phyloP scores from a whole-genome alignment of 78 protist species.

The Dictyostelium discoideum region DNA sequence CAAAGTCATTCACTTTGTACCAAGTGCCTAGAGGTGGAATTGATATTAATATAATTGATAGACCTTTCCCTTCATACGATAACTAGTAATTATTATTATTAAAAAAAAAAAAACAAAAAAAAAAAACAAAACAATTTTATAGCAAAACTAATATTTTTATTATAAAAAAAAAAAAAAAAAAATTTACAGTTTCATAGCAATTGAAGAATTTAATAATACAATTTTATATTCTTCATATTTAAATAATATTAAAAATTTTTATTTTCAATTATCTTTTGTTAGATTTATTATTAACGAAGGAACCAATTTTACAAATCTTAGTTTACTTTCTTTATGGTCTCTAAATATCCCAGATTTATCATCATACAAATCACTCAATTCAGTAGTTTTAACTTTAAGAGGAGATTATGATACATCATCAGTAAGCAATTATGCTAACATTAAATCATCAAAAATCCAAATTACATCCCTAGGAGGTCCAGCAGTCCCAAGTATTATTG shows the following conservation, averaged over 20 bases:
- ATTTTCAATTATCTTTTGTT: not conserved
- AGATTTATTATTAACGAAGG: not conserved
- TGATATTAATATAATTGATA: not conserved
- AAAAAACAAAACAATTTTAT: no score
- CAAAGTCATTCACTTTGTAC: not conserved
- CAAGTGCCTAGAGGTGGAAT: not conserved
- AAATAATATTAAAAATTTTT: no score
- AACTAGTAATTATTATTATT: not conserved
- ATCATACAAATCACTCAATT: not conserved
- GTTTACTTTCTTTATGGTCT: not conserved
- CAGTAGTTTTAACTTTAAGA: not conserved
- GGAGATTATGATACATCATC: not conserved
- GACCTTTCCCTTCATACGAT: not conserved
- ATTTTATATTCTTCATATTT: not conserved
- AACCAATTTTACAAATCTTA: not conserved
- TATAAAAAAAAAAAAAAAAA: no score
- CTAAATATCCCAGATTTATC: not conserved
- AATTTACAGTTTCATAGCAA: not conserved
- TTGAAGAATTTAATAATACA: not conserved
- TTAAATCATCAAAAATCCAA: no score
- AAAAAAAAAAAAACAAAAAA: not conserved
- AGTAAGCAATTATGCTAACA: no score
- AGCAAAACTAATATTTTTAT: no score
- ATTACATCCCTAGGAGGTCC: no score
- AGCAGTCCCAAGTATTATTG: not conserved